A percentile compares a stretch with the other conserved stretches of the same genome.
These are phyloP conservation scores for Sporisorium graminicola DNA, from an alignment of 1,284 basidiomycete genomes.

Conservation along the genomic window DNA sequence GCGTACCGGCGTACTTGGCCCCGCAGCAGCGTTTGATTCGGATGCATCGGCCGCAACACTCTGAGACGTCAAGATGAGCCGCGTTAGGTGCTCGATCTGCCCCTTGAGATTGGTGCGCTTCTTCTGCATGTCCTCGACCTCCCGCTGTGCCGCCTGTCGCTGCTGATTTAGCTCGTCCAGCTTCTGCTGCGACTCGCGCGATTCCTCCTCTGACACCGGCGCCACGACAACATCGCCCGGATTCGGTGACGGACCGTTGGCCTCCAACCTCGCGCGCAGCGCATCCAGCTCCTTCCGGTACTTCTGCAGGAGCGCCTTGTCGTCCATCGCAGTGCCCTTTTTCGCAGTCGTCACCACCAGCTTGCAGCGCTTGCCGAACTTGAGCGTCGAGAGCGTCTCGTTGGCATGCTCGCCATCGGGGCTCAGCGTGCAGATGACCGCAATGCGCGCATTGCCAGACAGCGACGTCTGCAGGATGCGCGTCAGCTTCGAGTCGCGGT, in stretches of 20 bases:
- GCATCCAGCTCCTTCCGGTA: slow-evolving; percentile 64
- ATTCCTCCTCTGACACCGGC: slow-evolving; percentile 1
- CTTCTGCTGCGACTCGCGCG: slow-evolving; percentile 28
- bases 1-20: slow-evolving; percentile 27
- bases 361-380: slow-evolving; percentile 74
- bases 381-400: slow-evolving; percentile 74
- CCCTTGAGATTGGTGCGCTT: slow-evolving; percentile 53
- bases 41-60: slow-evolving; percentile 42
- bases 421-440: slow-evolving; percentile 74
- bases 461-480: slow-evolving; percentile 74
- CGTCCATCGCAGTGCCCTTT: slow-evolving; percentile 71
- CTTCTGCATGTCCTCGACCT: slow-evolving; percentile 59
- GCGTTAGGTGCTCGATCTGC: slow-evolving; percentile 66
- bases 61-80: slow-evolving; percentile 63
- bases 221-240: slow-evolving; percentile 8
- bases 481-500: slow-evolving; percentile 74
- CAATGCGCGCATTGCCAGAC: slow-evolving; percentile 73
- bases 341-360: slow-evolving; percentile 74
- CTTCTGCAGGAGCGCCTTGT: slow-evolving; percentile 65
- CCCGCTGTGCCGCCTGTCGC: slow-evolving; percentile 43
- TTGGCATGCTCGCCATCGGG: slow-evolving; percentile 72
- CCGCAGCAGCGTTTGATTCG: slow-evolving; percentile 1
- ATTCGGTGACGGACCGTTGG: slow-evolving; percentile 17
- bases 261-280: slow-evolving; percentile 57
- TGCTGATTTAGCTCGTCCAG: slow-evolving; percentile 51